Base-by-base conservation (phyloP, 176 grass and related monocot genomes). In the Rhipidocladum racemiflorum region DNA sequence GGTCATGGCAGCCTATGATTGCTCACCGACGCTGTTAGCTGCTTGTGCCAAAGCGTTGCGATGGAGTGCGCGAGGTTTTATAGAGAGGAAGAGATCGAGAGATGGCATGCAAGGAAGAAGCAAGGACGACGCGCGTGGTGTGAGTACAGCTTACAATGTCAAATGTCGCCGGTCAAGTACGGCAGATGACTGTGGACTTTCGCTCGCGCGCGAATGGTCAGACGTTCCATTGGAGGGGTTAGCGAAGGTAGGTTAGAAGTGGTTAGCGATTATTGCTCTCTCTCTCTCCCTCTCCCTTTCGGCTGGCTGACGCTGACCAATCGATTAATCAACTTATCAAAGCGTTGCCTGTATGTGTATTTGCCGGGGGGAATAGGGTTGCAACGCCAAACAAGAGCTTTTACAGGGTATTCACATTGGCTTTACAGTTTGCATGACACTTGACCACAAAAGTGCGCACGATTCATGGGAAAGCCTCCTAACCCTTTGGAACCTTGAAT, bases 161-260 rank as follows among this genome's bases (percentile, higher is more conserved):
- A 65, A 78, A 80, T 34, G 79, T 79, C 88, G 66, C 1, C 59
- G 74, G 84, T 90, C 84, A 81, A 76, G 78, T 76, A 42, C 40
- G 78, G 71, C 85, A 45, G 28, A 9, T 75, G 51, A 44, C 70
- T 9, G 60, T 68, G 61, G 85, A 76, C 61, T 81, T 82, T 14
- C 4, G 66, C 23, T 42, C 25, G 16, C 30, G 17, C n/a, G 68
- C 42, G 48, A 74, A 74, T 46, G 45, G 84, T 86, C 84, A 86
- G 69, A 73, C 1, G 77, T 64, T 25, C 68, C 76, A 29, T 55
- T 57, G 13, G 55, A 24, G 29, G 45, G 44, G 42, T 20, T 73
- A 50, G 1, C 39, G 28, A 65, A 20, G 77, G 63, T 57, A 35
- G 68, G 60, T 84, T 84, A 40, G n/a, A 65, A 50, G 80, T 73